Base-by-base conservation (phyloP, 2,329 filamentous ascomycete species). In the Cryphonectria nitschkei region DNA sequence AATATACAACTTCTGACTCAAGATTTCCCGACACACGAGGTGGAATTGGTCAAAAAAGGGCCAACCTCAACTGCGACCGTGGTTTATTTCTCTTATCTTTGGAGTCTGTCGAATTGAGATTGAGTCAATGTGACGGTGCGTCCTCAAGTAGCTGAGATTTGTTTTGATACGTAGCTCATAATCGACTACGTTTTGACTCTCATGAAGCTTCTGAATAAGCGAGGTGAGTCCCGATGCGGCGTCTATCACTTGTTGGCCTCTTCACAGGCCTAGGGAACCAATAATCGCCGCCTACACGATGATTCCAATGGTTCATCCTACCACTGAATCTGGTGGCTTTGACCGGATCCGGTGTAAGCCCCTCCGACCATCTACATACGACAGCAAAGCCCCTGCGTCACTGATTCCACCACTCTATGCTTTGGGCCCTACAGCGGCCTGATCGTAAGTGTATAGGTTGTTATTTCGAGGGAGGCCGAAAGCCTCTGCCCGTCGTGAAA, bases 141-240 rank as follows among this genome's bases (percentile, higher is more conserved):
- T 41, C 34, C 8, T 26, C 60, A 46, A 37, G 13, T 39, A 60
- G 61, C 64, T 46, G 61, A 56, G 43, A 54, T 46, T 34, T 3
- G 7, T 50, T 68, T 16, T 50, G 19, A 26, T n/a, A 64, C 22
- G 41, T 71, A 62, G 61, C 66, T 65, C 32, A 41, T 43, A 50
- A 64, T 54, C 66, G 62, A 68, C 43, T n/a, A 19, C 41, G 54
- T 16, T 63, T 70, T 61, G 61, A 65, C 60, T 22, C 68, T 66
- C 34, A 26, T 43, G 34, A 61, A 61, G 19, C 58, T 61, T 60
- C 32, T 9, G 11, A 37, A 29, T n/a, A 7, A 37, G 37, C 19
- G 56, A 29, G 14, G 32, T 29, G 29, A n/a, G 29, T n/a, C 29
- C 3, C 19, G 3, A 22, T 37, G 14, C 32, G 29, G 32, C 26